Base-by-base conservation (phyloP, 2,329 filamentous ascomycete species). In the Colletotrichum costaricense region DNA sequence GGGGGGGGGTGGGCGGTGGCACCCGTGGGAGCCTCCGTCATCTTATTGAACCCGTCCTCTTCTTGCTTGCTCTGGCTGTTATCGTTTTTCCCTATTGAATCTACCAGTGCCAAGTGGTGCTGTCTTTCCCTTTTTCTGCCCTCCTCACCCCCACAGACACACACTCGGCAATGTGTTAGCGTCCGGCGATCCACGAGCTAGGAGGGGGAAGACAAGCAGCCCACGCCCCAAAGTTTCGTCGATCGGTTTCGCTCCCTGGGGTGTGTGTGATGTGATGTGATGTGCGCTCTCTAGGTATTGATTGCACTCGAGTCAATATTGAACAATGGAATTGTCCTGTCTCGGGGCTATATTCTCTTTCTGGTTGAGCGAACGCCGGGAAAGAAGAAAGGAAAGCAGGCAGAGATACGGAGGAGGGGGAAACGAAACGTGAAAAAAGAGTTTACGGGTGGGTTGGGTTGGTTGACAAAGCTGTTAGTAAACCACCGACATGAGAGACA, bases 381-480 rank as follows among this genome's bases (percentile, higher is more conserved):
- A 42, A 58, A 16, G 33, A 49, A 52, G 33, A 38, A 56, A 9
- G 14, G 33, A 46, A 22, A 24, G 30, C 35, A 22, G n/a, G 7
- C 11, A 38, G 42, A 56, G 12, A 35, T 9, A 42, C 42, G 57
- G 35, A 42, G 14, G 14, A 54, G 14, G 14, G 24, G 26, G 35
- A 33, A 33, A 33, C 33, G 19, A n/a, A 46, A 46, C 16, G 5
- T 33, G 33, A 54, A 16, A 2, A 35, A 67, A 72, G 63, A 22
- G 42, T 46, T 28, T 19, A 58, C 63, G 69, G 59, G 12, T 52
- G 24, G 49, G 38, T 22, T 68, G 59, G 65, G 35, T n/a, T 28
- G 35, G 46, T 73, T 69, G 59, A 73, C 60, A 73, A 70, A 73
- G 70, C 66, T 26, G 60, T 73, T 70, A 65, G 70, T 70, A 55